Conservation (phyloP, 2,329 filamentous ascomycete genomes). For the Podosphaera xanthii region DNA sequence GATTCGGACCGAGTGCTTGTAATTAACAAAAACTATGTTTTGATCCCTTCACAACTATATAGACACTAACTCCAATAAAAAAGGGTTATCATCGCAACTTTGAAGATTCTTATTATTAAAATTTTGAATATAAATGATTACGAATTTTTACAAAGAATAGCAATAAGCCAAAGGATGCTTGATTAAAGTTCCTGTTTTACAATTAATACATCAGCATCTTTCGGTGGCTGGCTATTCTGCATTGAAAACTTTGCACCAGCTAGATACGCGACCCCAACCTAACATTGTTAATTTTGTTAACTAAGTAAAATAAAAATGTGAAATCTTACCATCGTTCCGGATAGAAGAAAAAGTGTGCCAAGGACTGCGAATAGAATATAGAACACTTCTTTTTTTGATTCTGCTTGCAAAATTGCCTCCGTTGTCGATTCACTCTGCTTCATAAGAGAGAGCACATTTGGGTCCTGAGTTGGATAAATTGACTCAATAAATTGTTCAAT, state of each 20-base stretch:
- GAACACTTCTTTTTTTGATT: constrained; percentile 31
- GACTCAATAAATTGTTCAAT: constrained; percentile 91
- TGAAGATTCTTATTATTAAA: too few relatives aligned
- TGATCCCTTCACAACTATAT: too few relatives aligned
- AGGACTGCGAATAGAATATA: constrained; percentile 46
- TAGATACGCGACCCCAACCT: constrained; percentile 60
- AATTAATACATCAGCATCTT: not conserved
- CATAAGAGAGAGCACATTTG: constrained; percentile 29
- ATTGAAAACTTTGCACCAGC: constrained; percentile 34
- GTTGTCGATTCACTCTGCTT: constrained; percentile 18
- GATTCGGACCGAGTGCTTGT: too few relatives aligned
- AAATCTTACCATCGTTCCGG: constrained; percentile 50
- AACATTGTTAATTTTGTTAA: constrained; percentile 6
- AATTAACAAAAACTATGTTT: too few relatives aligned
- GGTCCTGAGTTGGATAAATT: constrained; percentile 68
- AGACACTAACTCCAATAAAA: too few relatives aligned
- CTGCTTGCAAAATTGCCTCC: constrained; percentile 25
- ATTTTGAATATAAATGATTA: not conserved
- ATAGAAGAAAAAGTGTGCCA: constrained; percentile 45
- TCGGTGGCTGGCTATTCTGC: not conserved
- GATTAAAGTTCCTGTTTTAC: not conserved
- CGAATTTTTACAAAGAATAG: not conserved
- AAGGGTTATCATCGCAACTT: too few relatives aligned
- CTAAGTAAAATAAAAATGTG: not conserved
- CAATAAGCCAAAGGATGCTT: not conserved